Evolutionary conservation across 1,284 basidiomycete genomes (phyloP).

Genomic region (Apiotrichum gamsii): DNA sequence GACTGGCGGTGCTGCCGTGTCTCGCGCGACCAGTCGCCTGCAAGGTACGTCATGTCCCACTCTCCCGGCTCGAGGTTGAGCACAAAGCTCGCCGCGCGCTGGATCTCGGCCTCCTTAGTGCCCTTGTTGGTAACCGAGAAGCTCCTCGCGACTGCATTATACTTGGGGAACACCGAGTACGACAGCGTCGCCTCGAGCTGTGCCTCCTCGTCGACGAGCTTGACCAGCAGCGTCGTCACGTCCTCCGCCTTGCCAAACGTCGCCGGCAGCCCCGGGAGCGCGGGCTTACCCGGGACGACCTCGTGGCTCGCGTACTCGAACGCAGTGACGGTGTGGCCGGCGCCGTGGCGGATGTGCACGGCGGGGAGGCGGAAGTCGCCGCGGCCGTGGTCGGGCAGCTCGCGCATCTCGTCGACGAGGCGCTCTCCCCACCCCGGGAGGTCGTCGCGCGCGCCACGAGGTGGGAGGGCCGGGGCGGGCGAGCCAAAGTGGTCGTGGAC

Average conservation of each 20-base stretch:
- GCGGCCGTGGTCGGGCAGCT: slow-evolving; percentile 27
- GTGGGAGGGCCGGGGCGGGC: not conserved
- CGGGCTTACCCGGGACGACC: slow-evolving; percentile 20
- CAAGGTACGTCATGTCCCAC: slow-evolving; percentile 26
- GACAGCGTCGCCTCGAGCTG: slow-evolving; percentile 12
- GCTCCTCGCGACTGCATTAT: slow-evolving; percentile 17
- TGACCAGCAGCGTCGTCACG: slow-evolving; percentile 20
- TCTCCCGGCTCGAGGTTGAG: slow-evolving; percentile 20
- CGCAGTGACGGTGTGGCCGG: slow-evolving; percentile 17
- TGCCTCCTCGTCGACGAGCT: slow-evolving; percentile 17
- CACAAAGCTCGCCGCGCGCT: slow-evolving; percentile 21
- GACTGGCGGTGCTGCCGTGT: slow-evolving; percentile 9
- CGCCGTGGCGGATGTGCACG: slow-evolving; percentile 17
- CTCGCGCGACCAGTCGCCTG: slow-evolving; percentile 32
- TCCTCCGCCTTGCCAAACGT: slow-evolving; percentile 19
- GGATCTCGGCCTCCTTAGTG: slow-evolving; percentile 12
- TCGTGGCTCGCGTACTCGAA: slow-evolving; percentile 21
- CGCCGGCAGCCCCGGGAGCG: slow-evolving; percentile 18
- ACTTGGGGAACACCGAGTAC: slow-evolving; percentile 24
- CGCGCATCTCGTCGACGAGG: slow-evolving; percentile 15
- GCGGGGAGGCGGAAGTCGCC: slow-evolving; percentile 33
- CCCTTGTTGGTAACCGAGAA: slow-evolving; percentile 19
- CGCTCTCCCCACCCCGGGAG: not conserved
- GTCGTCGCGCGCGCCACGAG: not conserved
- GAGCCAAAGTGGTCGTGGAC: slow-evolving; percentile 29